Conservation (phyloP, 2,329 filamentous ascomycete genomes). For the Ophiocordyceps polyrhachis-furcata region DNA sequence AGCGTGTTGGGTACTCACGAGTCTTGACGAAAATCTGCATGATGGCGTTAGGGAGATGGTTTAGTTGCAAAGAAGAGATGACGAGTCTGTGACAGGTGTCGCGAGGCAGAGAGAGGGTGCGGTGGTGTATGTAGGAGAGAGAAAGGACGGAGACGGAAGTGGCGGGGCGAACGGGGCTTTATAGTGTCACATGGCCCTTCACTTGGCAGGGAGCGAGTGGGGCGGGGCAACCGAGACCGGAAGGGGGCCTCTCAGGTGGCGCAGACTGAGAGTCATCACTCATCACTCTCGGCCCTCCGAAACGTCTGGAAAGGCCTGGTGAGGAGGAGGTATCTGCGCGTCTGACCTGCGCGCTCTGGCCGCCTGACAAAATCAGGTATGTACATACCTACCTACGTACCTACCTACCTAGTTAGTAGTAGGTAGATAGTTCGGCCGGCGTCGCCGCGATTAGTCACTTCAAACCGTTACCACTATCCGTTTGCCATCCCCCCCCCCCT, state of each 20-base stretch:
- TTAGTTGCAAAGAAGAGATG: background rate
- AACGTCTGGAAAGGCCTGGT: background rate
- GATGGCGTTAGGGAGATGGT: conserved; percentile 16
- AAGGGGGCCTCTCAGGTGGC: background rate
- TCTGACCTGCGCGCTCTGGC: background rate
- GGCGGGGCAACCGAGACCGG: background rate
- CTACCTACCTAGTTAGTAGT: too few species aligned
- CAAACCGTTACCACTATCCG: too few species aligned
- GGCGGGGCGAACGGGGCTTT: background rate
- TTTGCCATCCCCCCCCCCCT: too few species aligned
- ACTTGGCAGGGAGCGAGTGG: too few species aligned
- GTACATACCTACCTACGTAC: background rate
- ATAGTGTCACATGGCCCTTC: background rate
- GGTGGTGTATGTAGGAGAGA: conserved; percentile 6
- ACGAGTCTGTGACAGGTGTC: background rate
- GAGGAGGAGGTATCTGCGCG: background rate
- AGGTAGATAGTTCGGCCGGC: too few species aligned
- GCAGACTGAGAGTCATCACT: background rate
- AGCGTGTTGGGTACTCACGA: conserved; percentile 32
- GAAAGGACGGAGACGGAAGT: background rate
- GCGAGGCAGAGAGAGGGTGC: background rate
- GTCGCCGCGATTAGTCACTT: background rate
- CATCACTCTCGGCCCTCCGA: background rate
- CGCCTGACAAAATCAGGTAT: too few species aligned
- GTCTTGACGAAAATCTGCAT: conserved; percentile 99